Evolutionary conservation across 139 green algal species (phyloP).

Genomic region (Diplosphaera chodatii): DNA sequence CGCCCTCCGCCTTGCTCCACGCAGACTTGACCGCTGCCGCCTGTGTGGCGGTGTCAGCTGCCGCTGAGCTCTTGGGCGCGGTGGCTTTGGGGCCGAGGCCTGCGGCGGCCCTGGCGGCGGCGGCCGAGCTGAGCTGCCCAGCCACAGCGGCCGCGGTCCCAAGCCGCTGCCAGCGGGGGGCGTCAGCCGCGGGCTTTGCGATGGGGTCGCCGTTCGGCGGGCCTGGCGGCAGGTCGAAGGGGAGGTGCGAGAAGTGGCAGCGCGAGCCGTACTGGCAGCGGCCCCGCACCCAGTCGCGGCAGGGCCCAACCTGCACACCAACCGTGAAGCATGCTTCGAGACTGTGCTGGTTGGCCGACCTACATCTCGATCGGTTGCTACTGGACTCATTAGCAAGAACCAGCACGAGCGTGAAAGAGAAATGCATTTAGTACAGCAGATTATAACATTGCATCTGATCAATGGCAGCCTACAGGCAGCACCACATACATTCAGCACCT

Average conservation of each 20-base stretch:
- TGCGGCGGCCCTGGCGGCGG: not conserved
- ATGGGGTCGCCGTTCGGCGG: slow-evolving; percentile 4
- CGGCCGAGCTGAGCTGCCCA: not conserved
- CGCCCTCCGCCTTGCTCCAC: too few relatives aligned
- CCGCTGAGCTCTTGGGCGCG: not conserved
- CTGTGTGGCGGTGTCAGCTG: not conserved
- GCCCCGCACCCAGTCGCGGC: slow-evolving; percentile 40
- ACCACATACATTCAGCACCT: too few relatives aligned
- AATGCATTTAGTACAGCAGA: too few relatives aligned
- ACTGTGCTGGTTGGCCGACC: too few relatives aligned
- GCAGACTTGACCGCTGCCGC: not conserved
- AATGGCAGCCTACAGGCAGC: too few relatives aligned
- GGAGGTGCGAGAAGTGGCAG: slow-evolving; percentile 35
- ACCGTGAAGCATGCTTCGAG: too few relatives aligned
- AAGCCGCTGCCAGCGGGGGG: not conserved
- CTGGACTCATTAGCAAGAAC: too few relatives aligned
- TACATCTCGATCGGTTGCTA: too few relatives aligned
- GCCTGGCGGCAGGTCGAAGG: slow-evolving; percentile 31
- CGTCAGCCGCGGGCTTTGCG: slow-evolving; percentile 3
- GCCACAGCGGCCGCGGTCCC: not conserved
- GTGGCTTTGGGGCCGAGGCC: not conserved
- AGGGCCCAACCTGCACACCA: not conserved
- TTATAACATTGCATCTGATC: too few relatives aligned
- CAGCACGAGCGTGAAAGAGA: too few relatives aligned
- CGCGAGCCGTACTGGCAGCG: slow-evolving; percentile 32